Evolutionary conservation across 2,329 filamentous ascomycete species (phyloP), one percentile per base, ranked within the genome.

Genomic region (Aspergillus hiratsukae): DNA sequence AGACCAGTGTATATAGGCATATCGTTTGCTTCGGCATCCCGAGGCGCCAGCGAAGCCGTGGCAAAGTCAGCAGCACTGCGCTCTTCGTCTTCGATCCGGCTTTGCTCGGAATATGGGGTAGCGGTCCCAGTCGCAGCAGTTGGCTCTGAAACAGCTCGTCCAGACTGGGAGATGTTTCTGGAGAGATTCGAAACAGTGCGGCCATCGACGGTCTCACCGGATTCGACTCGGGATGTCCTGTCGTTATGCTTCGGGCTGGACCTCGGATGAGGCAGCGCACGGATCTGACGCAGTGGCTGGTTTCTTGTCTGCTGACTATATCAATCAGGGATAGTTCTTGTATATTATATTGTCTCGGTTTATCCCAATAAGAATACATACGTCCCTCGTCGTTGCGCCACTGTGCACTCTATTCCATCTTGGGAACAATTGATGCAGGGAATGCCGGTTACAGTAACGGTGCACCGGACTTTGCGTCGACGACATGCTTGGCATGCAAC

Each of bases 401-500:
- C 66, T 25, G 68, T 56, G 53, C 70, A 72, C 23, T 66, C 58
- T 1, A 61, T 56, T 27, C 55, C 53, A 55, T 72, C 67, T 51
- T 68, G 66, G 11, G 64, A 60, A 61, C 70, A 72, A 5, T 65
- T 66, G 25, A 66, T 59, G 40, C 69, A 72, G 4, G 70, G 69
- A 3, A 67, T 50, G 1, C 65, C 66, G 4, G 66, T 68, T 21
- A 67, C 57, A 3, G 58, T 63, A 23, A 66, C 51, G 27, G 65
- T 66, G 51, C 66, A 69, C 45, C 63, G 62, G 6, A 68, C 65
- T 55, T 68, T 69, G 21, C 66, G 66, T 52, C 51, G 51, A 14
- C 62, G 58, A 27, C 62, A 64, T 25, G 54, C 41, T 5, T 61
- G 54, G 46, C 62, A 64, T 3, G 62, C 62, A 11, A 64, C 37